A percentile compares a stretch with the other conserved stretches of the same genome.
Conservation (phyloP, 805 yeast species). For the Metschnikowia anglica region DNA sequence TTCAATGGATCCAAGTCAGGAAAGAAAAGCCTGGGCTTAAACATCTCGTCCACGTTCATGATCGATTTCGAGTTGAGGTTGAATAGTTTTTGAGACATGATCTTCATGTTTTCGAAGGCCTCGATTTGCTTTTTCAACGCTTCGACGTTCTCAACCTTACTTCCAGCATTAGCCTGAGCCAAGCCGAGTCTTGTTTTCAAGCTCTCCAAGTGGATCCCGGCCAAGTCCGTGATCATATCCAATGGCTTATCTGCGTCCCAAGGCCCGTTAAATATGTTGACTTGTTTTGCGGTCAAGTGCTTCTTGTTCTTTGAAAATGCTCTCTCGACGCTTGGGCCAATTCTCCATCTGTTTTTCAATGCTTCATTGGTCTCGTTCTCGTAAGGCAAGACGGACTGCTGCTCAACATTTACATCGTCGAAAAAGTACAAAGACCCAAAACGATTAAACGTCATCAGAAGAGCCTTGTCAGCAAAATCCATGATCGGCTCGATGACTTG, state of each 20-base stretch:
- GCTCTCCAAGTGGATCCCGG: conserved; percentile 63
- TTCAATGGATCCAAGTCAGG: conserved; percentile 94
- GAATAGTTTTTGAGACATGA: conserved; percentile 59
- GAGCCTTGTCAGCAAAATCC: conserved; percentile 57
- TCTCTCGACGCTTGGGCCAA: conserved; percentile 87
- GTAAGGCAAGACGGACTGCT: conserved; percentile 49
- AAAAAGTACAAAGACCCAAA: conserved; percentile 83
- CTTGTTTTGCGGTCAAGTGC: conserved; percentile 48
- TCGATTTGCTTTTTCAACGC: conserved; percentile 49
- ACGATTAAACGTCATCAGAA: conserved; percentile 59
- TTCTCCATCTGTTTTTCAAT: conserved; percentile 71
- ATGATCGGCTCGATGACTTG: conserved; percentile 71
- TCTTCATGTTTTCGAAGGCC: conserved; percentile 61
- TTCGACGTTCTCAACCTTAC: conserved; percentile 42
- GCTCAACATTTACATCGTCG: conserved; percentile 55
- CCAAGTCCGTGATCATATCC: conserved; percentile 63
- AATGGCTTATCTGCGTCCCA: conserved; percentile 61
- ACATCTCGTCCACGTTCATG: conserved; percentile 60
- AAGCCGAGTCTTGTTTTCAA: conserved; percentile 53
- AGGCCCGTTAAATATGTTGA: conserved; percentile 68
- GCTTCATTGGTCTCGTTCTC: conserved; percentile 59
- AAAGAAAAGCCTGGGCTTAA: conserved; percentile 68
- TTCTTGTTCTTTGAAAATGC: conserved; percentile 70
- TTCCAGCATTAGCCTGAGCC: conserved; percentile 53
- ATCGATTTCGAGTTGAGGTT: conserved; percentile 52